Evolutionary conservation across 2,329 filamentous ascomycete species (phyloP), one percentile per base, ranked within the genome.

Genomic region (Diplodia sapinea): DNA sequence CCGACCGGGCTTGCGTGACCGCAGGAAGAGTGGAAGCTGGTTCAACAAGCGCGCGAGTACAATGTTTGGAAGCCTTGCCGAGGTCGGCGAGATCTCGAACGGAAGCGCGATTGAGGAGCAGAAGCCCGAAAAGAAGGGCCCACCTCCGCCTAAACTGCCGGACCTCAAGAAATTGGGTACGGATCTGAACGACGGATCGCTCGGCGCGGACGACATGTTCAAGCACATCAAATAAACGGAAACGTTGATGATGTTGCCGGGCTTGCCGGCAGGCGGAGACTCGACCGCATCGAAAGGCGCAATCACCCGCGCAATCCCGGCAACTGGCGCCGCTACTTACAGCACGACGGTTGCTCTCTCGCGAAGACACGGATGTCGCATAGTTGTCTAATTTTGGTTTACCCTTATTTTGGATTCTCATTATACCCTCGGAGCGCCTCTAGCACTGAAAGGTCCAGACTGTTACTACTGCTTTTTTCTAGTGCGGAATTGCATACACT

Each of bases 131-230:
- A 74, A 74, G 68, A 76, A 77, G 68, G 77, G 75, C 4, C 78
- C 78, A 26, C 79, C 78, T 26, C 76, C 79, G n/a, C 79, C 79
- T 33, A 77, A 77, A 15, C 71, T 80, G 40, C 79, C 79, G 11
- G 77, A 78, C 64, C 75, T 80, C 65, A 74, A 74, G 68, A 72
- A 75, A 17, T 77, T 80, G 66, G 76, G 66, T 12, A 49, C 57
- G 9, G 66, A 54, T 17, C 33, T 68, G 33, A 50, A 68, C 20
- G 57, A 59, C 20, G 66, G 66, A 40, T 31, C 57, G 20, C 54
- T 68, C 23, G 66, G 51, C 26, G 57, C 57, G 13, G 66, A 68
- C 26, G 59, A 68, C 51, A 33, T 68, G 57, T 68, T 68, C 66
- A 68, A 68, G 38, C 62, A 68, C 66, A 68, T 68, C 66, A 68